Evolutionary conservation across 345 rosid genomes (phyloP).

Genomic region (Erucastrum elatum): DNA sequence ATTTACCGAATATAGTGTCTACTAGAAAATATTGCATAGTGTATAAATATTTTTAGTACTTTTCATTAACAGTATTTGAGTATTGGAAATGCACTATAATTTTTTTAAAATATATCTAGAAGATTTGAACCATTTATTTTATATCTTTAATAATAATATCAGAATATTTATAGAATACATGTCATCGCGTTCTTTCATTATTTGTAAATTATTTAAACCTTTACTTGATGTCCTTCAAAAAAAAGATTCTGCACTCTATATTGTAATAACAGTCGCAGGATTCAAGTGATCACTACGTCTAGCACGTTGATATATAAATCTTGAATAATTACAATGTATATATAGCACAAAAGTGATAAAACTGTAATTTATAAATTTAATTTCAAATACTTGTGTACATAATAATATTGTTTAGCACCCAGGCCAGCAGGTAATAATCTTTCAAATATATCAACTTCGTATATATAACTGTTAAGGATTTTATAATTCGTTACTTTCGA

Average conservation of each 20-base stretch:
- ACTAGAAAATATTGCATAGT: too few relatives aligned
- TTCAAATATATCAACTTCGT: background rate
- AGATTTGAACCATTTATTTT: too few relatives aligned
- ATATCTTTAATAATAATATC: too few relatives aligned
- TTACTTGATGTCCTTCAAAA: background rate
- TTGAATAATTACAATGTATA: background rate
- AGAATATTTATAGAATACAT: background rate
- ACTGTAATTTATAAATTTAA: background rate
- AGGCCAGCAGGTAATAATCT: background rate
- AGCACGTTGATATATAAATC: background rate
- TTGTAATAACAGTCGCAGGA: background rate
- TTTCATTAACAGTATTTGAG: too few relatives aligned
- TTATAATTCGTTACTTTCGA: constrained; percentile 8
- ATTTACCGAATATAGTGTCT: background rate
- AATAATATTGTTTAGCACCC: too few relatives aligned
- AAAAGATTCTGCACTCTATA: background rate
- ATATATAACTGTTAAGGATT: background rate
- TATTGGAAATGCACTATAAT: too few relatives aligned
- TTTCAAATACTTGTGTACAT: background rate
- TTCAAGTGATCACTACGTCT: background rate
- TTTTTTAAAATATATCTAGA: too few relatives aligned
- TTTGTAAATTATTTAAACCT: background rate
- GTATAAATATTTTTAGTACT: too few relatives aligned
- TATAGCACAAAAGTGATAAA: background rate
- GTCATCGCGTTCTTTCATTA: background rate